Base-by-base conservation (phyloP, 2,329 filamentous ascomycete species). In the Trichocomaceae sp. region DNA sequence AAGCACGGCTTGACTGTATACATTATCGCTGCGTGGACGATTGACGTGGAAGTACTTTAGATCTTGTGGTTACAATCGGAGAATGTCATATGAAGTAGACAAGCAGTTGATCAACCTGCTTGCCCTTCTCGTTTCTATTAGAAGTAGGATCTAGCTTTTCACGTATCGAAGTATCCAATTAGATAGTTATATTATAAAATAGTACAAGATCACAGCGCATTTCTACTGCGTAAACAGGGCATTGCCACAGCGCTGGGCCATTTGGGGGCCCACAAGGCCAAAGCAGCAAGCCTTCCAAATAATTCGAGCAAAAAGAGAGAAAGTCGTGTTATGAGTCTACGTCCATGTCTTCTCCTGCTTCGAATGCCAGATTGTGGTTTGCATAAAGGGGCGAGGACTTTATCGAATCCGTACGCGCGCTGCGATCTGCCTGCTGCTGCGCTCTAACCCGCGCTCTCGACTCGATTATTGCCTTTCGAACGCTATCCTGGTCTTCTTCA, bases 391-490 rank as follows among this genome's bases (percentile, higher is more conserved):
- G 23, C n/a, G 35, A 33, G n/a, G 47, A 20, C 29, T 23, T 39
- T 19, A 51, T 22, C 39, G 41, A 42, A 6, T 35, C 37, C 8
- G 47, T 6, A 23, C 37, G 33, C 17, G 35, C 22, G 29, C 2
- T 50, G 52, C 51, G 22, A 15, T 53, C 44, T 35, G 44, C 31
- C 67, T 73, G 77, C 61, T 87, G 77, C 61, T 87, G 47, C 29
- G 56, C 83, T 52, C 87, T 76, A 33, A 83, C 78, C 53, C 90
- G 79, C 47, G 81, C 81, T 51, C 90, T 80, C 2, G 88, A 83
- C 69, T 96, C 91, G 51, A 92, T 77, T 60, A 96, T 90, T 8
- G 89, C 89, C 69, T 85, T 89, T 57, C 90, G 80, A 58, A 96
- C 86, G 58, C 76, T 76, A 68, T 92, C 86, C 29, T 86, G 79